These are phyloP conservation scores for Chlamydomonas reinhardtii DNA, from an alignment of 163 green algal species.

Conservation along the genomic window DNA sequence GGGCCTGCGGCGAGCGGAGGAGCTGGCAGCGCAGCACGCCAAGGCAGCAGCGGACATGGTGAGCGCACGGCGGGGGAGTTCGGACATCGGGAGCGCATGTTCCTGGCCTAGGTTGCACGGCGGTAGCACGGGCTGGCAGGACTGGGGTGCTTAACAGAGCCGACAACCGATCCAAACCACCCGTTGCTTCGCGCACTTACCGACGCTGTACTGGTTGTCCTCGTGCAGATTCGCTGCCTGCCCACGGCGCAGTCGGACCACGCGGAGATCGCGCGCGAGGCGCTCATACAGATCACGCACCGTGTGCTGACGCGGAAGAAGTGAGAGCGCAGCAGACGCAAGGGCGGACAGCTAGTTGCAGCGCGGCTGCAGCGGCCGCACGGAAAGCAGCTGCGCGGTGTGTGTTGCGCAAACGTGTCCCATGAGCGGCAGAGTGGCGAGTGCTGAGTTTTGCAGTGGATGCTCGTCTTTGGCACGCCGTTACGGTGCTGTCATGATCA, in stretches of 20 bases:
- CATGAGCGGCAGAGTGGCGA: too few relatives aligned
- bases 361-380: too few relatives aligned
- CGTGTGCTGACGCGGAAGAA: constrained; percentile 85
- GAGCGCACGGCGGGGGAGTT: neutral
- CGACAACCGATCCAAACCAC: neutral
- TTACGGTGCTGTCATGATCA: too few relatives aligned
- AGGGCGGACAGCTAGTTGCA: too few relatives aligned
- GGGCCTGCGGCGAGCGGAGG: constrained; percentile 79
- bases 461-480: too few relatives aligned
- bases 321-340: constrained; percentile 44
- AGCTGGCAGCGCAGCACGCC: constrained; percentile 78
- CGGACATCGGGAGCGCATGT: too few relatives aligned
- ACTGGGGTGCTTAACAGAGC: too few relatives aligned
- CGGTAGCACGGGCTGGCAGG: too few relatives aligned
- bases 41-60: constrained; percentile 62
- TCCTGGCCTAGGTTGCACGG: too few relatives aligned
- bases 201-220: neutral
- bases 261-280: constrained; percentile 71
- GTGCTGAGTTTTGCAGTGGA: too few relatives aligned
- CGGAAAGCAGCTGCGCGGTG: too few relatives aligned
- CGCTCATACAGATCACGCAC: constrained; percentile 82
- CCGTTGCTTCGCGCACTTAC: neutral
- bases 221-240: constrained; percentile 69
- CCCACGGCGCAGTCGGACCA: constrained; percentile 67
- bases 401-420: too few relatives aligned